These are phyloP conservation scores for Mycena kentingensis DNA, from an alignment of 768 basidiomycete species.

Conservation along the genomic window DNA sequence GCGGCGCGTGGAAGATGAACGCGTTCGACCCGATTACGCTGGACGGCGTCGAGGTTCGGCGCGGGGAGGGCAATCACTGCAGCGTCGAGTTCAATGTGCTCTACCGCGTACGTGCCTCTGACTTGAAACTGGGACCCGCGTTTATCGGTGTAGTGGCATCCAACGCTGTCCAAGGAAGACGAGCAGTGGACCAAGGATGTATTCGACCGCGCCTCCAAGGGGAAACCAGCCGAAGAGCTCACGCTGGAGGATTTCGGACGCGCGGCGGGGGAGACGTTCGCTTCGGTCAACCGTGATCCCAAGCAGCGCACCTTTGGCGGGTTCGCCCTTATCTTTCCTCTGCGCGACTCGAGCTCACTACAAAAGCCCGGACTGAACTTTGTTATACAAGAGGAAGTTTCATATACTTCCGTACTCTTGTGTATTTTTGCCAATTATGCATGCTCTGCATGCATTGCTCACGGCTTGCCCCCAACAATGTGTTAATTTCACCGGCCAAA, in stretches of 20 bases:
- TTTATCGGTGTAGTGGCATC: conserved; percentile 54
- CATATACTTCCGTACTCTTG: too few relatives aligned
- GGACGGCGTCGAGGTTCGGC: conserved; percentile 33
- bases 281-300: too few relatives aligned
- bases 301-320: too few relatives aligned
- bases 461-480: too few relatives aligned
- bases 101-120: conserved; percentile 42
- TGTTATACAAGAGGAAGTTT: too few relatives aligned
- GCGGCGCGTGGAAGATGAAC: conserved; percentile 53
- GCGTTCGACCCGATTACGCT: conserved; percentile 48
- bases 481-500: too few relatives aligned
- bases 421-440: too few relatives aligned
- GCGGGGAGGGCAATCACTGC: conserved; percentile 66
- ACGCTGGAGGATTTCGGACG: conserved; percentile 31
- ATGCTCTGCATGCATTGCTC: too few relatives aligned
- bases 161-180: conserved; percentile 51
- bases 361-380: too few relatives aligned
- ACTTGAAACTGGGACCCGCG: background rate
- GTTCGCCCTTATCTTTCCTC: too few relatives aligned
- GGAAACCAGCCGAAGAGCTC: conserved; percentile 39
- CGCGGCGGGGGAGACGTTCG: too few relatives aligned
- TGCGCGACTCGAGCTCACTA: too few relatives aligned
- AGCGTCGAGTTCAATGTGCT: conserved; percentile 68
- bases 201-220: conserved; percentile 44
- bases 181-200: conserved; percentile 51